These are phyloP conservation scores for Rhododendron simsii DNA, from an alignment of 148 eudicot genomes.

Conservation along the genomic window DNA sequence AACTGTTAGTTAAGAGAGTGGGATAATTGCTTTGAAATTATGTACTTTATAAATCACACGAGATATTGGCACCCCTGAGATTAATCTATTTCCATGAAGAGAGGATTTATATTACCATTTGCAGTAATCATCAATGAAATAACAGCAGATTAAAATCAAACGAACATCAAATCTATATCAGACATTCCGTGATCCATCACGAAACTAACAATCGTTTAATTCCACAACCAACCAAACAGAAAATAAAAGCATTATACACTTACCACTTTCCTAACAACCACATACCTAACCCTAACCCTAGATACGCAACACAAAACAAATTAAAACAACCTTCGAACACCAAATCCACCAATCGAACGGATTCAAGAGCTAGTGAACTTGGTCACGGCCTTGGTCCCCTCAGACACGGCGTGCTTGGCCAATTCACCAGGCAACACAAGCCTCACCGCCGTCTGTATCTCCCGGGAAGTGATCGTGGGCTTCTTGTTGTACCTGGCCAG, in stretches of 20 bases:
- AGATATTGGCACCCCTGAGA: too few species aligned
- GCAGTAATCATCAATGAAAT: too few species aligned
- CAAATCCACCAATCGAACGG: neutral
- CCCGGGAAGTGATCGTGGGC: slow-evolving; percentile 46
- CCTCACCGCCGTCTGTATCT: slow-evolving; percentile 51
- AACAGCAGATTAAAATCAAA: neutral
- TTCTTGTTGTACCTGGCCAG: slow-evolving; percentile 53
- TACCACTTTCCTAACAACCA: neutral
- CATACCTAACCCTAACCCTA: neutral
- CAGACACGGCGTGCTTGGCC: slow-evolving; percentile 52
- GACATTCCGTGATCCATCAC: neutral
- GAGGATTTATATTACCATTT: too few species aligned
- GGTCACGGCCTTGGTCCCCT: slow-evolving; percentile 51
- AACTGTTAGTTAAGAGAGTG: too few species aligned
- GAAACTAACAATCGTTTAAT: neutral
- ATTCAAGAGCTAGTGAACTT: slow-evolving; percentile 38
- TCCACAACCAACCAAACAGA: neutral
- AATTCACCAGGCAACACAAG: slow-evolving; percentile 47
- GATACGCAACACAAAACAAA: neutral
- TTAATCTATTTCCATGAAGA: too few species aligned
- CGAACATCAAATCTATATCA: neutral
- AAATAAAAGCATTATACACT: neutral
- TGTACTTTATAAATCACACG: too few species aligned
- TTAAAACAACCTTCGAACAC: neutral
- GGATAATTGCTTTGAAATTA: too few species aligned